These are phyloP conservation scores for Physcomitrellopsis africana DNA, from an alignment of 225 moss, liverwort and hornwort species.

Conservation along the genomic window DNA sequence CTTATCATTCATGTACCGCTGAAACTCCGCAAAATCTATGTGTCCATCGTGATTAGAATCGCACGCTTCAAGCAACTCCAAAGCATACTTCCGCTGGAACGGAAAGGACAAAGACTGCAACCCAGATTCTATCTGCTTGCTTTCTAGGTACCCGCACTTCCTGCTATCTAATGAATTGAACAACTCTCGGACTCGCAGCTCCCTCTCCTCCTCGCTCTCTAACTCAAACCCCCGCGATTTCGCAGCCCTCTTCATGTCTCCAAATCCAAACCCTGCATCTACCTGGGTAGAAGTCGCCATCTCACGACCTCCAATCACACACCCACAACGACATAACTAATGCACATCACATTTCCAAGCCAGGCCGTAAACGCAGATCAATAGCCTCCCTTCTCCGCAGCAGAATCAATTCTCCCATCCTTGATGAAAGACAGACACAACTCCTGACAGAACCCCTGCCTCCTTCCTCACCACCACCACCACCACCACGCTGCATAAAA, in stretches of 20 bases:
- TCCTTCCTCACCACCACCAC: not conserved
- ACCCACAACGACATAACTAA: slow-evolving; percentile 2
- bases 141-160: slow-evolving; percentile 74
- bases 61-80: slow-evolving; percentile 76
- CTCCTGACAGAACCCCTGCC: no score
- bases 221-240: slow-evolving; percentile 23
- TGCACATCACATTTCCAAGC: slow-evolving; percentile 12
- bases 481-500: no score
- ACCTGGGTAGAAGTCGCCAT: slow-evolving; percentile 38
- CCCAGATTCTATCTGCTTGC: slow-evolving; percentile 62
- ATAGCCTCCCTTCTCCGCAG: no score
- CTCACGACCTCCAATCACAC: slow-evolving; percentile 21
- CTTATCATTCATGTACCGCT: slow-evolving; percentile 78
- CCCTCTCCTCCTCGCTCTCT: slow-evolving; percentile 81
- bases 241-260: not conserved
- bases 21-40: slow-evolving; percentile 87
- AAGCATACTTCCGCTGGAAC: slow-evolving; percentile 71
- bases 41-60: slow-evolving; percentile 88
- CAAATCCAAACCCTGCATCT: slow-evolving; percentile 14
- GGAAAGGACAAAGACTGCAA: slow-evolving; percentile 47
- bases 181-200: slow-evolving; percentile 62
- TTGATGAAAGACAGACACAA: no score
- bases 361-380: not conserved
- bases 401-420: no score
- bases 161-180: slow-evolving; percentile 72